A percentile compares a stretch with the other conserved stretches of the same genome.
phyloP scores from a whole-genome alignment of 2,329 filamentous ascomycete species.

The Ophiostoma triangulosporum region DNA sequence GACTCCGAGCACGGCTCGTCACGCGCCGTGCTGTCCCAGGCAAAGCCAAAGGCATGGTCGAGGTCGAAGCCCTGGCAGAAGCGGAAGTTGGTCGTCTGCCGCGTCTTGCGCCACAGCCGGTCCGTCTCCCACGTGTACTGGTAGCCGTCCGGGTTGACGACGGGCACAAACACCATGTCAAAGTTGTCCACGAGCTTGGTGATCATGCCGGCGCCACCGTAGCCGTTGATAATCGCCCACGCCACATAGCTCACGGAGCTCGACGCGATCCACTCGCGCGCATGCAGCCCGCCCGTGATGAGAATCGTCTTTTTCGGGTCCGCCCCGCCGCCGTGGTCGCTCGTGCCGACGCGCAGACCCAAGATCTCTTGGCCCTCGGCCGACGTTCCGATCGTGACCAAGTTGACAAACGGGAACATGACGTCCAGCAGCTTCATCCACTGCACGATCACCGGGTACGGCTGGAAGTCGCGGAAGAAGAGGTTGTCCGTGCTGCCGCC shows the following conservation, averaged over 20 bases:
- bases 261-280: conserved; percentile 90
- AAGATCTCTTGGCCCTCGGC: conserved; percentile 80
- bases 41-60: conserved; percentile 72
- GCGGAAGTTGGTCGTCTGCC: conserved; percentile 66
- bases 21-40: conserved; percentile 56
- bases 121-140: conserved; percentile 88
- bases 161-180: conserved; percentile 79
- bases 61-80: conserved; percentile 85
- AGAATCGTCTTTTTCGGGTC: conserved; percentile 19
- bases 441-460: conserved; percentile 47
- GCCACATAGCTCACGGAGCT: conserved; percentile 85
- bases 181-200: conserved; percentile 71
- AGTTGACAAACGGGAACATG: conserved; percentile 59
- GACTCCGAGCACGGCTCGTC: conserved; percentile 83
- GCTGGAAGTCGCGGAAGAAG: conserved; percentile 90
- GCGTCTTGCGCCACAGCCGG: conserved; percentile 87
- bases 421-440: conserved; percentile 87
- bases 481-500: conserved; percentile 46
- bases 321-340: conserved; percentile 14
- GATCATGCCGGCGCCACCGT: conserved; percentile 57
- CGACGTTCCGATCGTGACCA: conserved; percentile 75
- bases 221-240: conserved; percentile 74
- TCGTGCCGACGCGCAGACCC: conserved; percentile 57
- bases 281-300: conserved; percentile 77
- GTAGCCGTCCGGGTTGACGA: conserved; percentile 86